phyloP scores from a whole-genome alignment of 495 filamentous ascomycete genomes.

The Penicillium fimorum region DNA sequence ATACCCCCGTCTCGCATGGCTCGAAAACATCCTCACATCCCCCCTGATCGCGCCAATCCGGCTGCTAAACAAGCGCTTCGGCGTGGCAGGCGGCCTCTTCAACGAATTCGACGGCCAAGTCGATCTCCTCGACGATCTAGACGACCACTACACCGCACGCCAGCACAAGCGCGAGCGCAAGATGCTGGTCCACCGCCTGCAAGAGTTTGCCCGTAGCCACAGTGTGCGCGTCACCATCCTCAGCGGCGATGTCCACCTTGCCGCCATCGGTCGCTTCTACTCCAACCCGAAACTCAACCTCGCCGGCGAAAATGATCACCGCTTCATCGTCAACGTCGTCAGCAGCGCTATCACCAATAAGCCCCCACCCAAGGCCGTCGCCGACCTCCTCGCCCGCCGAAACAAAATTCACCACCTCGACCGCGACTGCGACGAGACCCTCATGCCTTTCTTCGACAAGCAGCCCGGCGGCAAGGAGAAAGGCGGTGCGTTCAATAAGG shows the following conservation, averaged over 20 bases:
- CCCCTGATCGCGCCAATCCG: slow-evolving; percentile 83
- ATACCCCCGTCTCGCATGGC: slow-evolving; percentile 90
- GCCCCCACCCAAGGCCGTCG: slow-evolving; percentile 84
- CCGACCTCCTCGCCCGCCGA: slow-evolving; percentile 75
- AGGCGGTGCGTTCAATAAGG: slow-evolving; percentile 66
- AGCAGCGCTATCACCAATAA: slow-evolving; percentile 88
- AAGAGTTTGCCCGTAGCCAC: slow-evolving; percentile 66
- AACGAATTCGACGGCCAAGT: slow-evolving; percentile 90
- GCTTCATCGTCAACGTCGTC: slow-evolving; percentile 75
- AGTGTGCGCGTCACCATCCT: slow-evolving; percentile 82
- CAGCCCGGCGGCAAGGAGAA: slow-evolving; percentile 72
- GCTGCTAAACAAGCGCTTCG: slow-evolving; percentile 87
- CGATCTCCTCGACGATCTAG: slow-evolving; percentile 88
- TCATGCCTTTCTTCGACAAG: slow-evolving; percentile 80
- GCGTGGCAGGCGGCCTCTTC: slow-evolving; percentile 79
- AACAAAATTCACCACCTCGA: slow-evolving; percentile 96
- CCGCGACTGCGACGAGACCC: slow-evolving; percentile 78
- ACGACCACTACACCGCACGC: slow-evolving; percentile 91
- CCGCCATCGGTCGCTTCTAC: slow-evolving; percentile 74
- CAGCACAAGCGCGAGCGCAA: slow-evolving; percentile 89
- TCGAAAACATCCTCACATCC: slow-evolving; percentile 83
- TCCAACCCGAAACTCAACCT: slow-evolving; percentile 62
- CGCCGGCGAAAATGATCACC: slow-evolving; percentile 59
- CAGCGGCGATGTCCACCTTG: slow-evolving; percentile 75
- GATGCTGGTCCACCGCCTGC: slow-evolving; percentile 68